Evolutionary conservation across 1,284 basidiomycete genomes (phyloP).

Genomic region (Cutaneotrichosporon cavernicola): DNA sequence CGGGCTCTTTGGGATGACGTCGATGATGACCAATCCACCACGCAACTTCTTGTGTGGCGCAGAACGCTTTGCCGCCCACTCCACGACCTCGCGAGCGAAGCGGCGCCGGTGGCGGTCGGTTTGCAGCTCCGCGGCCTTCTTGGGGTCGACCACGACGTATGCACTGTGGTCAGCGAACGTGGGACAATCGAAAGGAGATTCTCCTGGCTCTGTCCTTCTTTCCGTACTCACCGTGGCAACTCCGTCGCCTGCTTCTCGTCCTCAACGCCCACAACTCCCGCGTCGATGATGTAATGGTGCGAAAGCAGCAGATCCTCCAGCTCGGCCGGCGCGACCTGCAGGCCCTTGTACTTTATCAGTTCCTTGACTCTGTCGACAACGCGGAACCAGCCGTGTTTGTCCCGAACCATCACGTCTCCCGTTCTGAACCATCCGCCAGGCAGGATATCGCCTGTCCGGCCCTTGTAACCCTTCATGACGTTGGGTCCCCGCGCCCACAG

Average conservation of each 20-base stretch:
- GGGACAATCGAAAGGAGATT: background rate
- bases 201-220: background rate
- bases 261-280: slow-evolving; percentile 68
- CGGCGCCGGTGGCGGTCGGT: slow-evolving; percentile 12
- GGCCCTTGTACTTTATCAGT: slow-evolving; percentile 70
- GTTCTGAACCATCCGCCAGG: slow-evolving; percentile 71
- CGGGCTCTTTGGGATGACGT: slow-evolving; percentile 54
- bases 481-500: slow-evolving; percentile 74
- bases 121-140: background rate
- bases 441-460: slow-evolving; percentile 17
- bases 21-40: slow-evolving; percentile 56
- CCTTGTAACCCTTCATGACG: slow-evolving; percentile 48
- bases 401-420: slow-evolving; percentile 68
- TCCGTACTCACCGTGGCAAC: slow-evolving; percentile 35
- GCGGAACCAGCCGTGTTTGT: slow-evolving; percentile 61
- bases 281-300: slow-evolving; percentile 68
- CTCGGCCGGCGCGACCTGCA: slow-evolving; percentile 76
- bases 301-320: slow-evolving; percentile 70
- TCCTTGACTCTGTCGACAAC: slow-evolving; percentile 64
- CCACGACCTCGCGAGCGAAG: slow-evolving; percentile 58
- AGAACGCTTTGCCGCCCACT: slow-evolving; percentile 63
- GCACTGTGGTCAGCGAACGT: slow-evolving; percentile 9
- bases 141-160: slow-evolving; percentile 32
- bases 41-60: slow-evolving; percentile 55
- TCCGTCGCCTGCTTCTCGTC: slow-evolving; percentile 62